These are phyloP conservation scores for Cardiospermum halicacabum DNA, from an alignment of 345 rosid species.

Conservation along the genomic window DNA sequence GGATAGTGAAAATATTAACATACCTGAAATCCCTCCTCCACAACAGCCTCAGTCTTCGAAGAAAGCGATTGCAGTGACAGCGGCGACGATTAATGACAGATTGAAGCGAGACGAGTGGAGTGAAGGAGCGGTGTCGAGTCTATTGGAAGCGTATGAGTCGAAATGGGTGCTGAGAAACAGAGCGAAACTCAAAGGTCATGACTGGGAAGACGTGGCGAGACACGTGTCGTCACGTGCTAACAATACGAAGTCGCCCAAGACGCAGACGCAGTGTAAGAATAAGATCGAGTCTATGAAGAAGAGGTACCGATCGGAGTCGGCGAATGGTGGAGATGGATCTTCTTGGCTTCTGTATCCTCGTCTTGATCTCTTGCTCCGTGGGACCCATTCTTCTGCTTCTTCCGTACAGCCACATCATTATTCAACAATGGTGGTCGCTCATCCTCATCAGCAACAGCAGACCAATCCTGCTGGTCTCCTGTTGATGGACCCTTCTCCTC, in stretches of 20 bases:
- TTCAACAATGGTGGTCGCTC: not conserved
- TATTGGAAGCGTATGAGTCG: constrained; percentile 87
- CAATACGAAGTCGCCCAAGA: constrained; percentile 66
- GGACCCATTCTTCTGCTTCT: constrained; percentile 22
- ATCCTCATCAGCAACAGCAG: constrained; percentile 20
- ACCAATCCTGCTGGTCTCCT: constrained; percentile 36
- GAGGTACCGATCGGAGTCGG: constrained; percentile 84
- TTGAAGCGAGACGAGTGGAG: constrained; percentile 96
- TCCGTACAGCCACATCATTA: constrained; percentile 13
- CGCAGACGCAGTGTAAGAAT: constrained; percentile 97
- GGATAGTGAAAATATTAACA: constrained; percentile 57
- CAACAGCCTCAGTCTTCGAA: constrained; percentile 44
- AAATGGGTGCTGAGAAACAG: constrained; percentile 90
- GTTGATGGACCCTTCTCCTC: constrained; percentile 37
- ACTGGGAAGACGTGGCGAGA: constrained; percentile 92
- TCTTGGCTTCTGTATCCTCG: constrained; percentile 90
- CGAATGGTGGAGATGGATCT: constrained; percentile 62
- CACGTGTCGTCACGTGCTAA: constrained; percentile 67
- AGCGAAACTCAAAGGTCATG: constrained; percentile 94
- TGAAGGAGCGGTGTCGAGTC: constrained; percentile 85
- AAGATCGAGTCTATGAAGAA: constrained; percentile 99
- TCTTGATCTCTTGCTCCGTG: constrained; percentile 78
- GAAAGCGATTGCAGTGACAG: constrained; percentile 6
- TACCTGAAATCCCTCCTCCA: constrained; percentile 28
- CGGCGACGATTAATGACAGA: constrained; percentile 37